A percentile compares a stretch with the other conserved stretches of the same genome.
These are phyloP conservation scores for Diaporthe vaccinii DNA, from an alignment of 2,329 filamentous ascomycete genomes.

Conservation along the genomic window DNA sequence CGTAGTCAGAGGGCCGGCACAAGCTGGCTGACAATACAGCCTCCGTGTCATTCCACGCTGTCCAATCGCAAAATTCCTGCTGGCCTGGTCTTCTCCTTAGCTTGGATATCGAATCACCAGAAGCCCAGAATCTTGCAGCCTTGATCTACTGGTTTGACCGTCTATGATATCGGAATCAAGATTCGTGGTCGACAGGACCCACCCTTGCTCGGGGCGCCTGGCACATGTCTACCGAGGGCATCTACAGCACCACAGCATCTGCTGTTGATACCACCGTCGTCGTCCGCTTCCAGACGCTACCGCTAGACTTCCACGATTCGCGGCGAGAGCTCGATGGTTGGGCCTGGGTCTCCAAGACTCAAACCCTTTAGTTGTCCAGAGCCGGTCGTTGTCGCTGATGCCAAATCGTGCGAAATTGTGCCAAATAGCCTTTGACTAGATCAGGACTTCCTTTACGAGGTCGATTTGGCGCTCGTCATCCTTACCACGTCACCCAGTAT, in stretches of 20 bases:
- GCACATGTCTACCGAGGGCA: constrained; percentile 29
- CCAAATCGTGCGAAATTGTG: constrained; percentile 9
- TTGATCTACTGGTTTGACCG: constrained; percentile 23
- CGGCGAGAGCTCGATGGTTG: neutral
- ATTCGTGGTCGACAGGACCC: constrained; percentile 22
- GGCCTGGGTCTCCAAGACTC: neutral
- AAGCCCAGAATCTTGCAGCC: constrained; percentile 16
- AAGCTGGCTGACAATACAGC: constrained; percentile 40
- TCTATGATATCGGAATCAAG: constrained; percentile 16
- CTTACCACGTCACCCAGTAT: constrained; percentile 30
- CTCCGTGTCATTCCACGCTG: constrained; percentile 34
- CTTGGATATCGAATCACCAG: constrained; percentile 16
- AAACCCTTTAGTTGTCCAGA: neutral
- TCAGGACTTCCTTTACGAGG: constrained; percentile 1
- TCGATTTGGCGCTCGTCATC: constrained; percentile 5
- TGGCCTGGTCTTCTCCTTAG: constrained; percentile 10
- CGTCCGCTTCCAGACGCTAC: constrained; percentile 11
- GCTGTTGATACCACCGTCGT: neutral
- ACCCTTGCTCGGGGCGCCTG: constrained; percentile 36
- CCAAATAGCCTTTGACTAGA: constrained; percentile 29
- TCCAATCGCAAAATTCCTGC: constrained; percentile 31
- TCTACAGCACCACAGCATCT: neutral
- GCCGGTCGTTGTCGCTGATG: constrained; percentile 4
- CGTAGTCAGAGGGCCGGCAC: constrained; percentile 34
- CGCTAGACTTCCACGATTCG: constrained; percentile 18